A percentile compares a stretch with the other conserved stretches of the same genome.
phyloP scores from a whole-genome alignment of 805 yeast genomes.

The Nakazawaea wickerhamii region DNA sequence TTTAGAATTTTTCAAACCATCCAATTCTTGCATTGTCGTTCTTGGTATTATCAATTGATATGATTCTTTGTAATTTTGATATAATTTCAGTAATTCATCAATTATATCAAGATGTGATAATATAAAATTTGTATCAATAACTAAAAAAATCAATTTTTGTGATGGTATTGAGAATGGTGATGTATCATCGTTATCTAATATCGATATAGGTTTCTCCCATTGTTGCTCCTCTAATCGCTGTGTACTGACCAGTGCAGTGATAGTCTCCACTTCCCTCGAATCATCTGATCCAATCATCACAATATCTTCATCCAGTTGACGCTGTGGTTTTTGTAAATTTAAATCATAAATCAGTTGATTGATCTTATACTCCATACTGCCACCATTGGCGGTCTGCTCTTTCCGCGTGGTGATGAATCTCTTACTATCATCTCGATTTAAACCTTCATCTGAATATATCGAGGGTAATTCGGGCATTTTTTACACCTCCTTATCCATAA shows the following conservation, averaged over 20 bases:
- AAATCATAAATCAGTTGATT: slow-evolving; percentile 4
- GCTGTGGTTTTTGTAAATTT: neutral
- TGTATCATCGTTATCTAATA: neutral
- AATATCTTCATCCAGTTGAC: slow-evolving; percentile 2
- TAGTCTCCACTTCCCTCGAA: slow-evolving; percentile 3
- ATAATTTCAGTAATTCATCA: slow-evolving; percentile 42
- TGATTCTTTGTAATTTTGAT: slow-evolving; percentile 35
- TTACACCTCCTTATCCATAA: no score
- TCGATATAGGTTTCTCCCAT: neutral
- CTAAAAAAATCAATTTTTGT: slow-evolving; percentile 31
- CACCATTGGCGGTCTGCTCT: neutral
- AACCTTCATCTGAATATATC: slow-evolving; percentile 9
- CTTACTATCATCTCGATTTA: slow-evolving; percentile 1
- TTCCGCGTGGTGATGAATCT: slow-evolving; percentile 4
- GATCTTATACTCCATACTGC: slow-evolving; percentile 2
- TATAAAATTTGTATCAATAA: slow-evolving; percentile 81
- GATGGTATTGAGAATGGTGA: neutral
- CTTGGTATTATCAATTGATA: slow-evolving; percentile 57
- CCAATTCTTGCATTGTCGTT: slow-evolving; percentile 72
- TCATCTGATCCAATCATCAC: slow-evolving; percentile 11
- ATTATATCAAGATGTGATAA: slow-evolving; percentile 60
- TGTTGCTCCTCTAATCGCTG: neutral
- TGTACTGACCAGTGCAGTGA: neutral
- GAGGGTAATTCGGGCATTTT: slow-evolving; percentile 4
- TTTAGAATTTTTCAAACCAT: slow-evolving; percentile 59